Evolutionary conservation across 345 rosid genomes (phyloP).

Genomic region (Eutrema japonicum): DNA sequence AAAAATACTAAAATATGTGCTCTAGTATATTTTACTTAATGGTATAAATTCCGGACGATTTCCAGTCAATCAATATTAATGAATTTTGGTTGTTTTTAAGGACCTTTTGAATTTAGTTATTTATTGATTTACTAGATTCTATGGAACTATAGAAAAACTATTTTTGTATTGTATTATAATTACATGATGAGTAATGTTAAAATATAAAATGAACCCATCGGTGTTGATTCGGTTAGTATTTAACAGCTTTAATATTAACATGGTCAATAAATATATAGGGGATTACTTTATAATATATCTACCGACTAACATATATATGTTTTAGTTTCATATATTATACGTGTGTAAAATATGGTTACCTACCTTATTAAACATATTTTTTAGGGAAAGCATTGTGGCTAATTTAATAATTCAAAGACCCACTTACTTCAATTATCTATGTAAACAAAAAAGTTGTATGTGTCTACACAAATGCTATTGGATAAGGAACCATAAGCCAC

Average conservation of each 20-base stretch:
- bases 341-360: slow-evolving; percentile 38
- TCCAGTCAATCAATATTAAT: slow-evolving; percentile 19
- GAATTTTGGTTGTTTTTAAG: background rate
- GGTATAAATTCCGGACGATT: background rate
- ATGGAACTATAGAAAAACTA: slow-evolving; percentile 27
- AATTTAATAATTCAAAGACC: slow-evolving; percentile 30
- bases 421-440: slow-evolving; percentile 36
- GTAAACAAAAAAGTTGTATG: slow-evolving; percentile 6
- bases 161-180: slow-evolving; percentile 19
- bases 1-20: background rate
- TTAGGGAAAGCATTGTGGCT: slow-evolving; percentile 24
- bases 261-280: slow-evolving; percentile 20
- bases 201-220: slow-evolving; percentile 8
- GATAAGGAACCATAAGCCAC: slow-evolving; percentile 48
- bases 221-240: slow-evolving; percentile 42
- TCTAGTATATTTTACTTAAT: background rate
- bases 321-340: slow-evolving; percentile 22
- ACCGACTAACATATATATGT: slow-evolving; percentile 23
- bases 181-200: slow-evolving; percentile 16
- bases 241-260: slow-evolving; percentile 33
- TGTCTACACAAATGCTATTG: slow-evolving; percentile 33
- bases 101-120: slow-evolving; percentile 4
- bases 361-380: slow-evolving; percentile 34
- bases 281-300: slow-evolving; percentile 18
- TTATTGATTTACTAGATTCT: slow-evolving; percentile 17